phyloP scores from a whole-genome alignment of 2,329 filamentous ascomycete genomes.

The Penicillium aurantiogriseum region DNA sequence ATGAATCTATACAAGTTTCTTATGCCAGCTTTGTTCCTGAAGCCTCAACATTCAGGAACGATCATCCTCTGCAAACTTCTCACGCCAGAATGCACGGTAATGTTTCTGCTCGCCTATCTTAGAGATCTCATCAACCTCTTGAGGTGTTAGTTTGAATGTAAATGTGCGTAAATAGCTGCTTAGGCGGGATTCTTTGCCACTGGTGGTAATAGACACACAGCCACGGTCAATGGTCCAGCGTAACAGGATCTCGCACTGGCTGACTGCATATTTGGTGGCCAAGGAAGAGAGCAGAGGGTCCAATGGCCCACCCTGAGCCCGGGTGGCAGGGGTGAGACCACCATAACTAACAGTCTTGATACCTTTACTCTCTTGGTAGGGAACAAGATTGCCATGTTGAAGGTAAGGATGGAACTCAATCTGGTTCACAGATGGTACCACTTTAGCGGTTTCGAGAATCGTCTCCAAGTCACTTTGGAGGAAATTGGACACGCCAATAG shows the following conservation, averaged over 20 bases:
- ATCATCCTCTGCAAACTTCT: constrained; percentile 50
- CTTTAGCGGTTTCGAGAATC: constrained; percentile 46
- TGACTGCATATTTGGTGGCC: constrained; percentile 62
- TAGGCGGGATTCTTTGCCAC: constrained; percentile 58
- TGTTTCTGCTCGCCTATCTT: constrained; percentile 51
- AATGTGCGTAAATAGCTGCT: constrained; percentile 56
- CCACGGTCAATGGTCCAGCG: constrained; percentile 63
- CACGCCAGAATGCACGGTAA: constrained; percentile 53
- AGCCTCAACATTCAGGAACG: constrained; percentile 22
- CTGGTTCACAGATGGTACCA: constrained; percentile 41
- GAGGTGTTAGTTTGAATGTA: constrained; percentile 59
- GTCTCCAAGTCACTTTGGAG: constrained; percentile 54
- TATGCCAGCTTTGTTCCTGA: background rate
- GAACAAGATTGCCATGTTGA: constrained; percentile 44
- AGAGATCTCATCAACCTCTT: constrained; percentile 57
- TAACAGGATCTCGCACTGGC: constrained; percentile 56
- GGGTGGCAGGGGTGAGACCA: constrained; percentile 52
- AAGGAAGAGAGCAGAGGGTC: constrained; percentile 53
- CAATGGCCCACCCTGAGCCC: constrained; percentile 55
- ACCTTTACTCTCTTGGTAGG: constrained; percentile 41
- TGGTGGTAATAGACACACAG: constrained; percentile 59
- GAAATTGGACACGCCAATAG: constrained; percentile 65
- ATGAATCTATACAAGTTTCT: background rate
- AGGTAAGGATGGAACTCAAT: constrained; percentile 47
- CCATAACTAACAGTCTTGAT: constrained; percentile 45